Percentiles rank a stretch among this genome's conserved stretches.
Conservation (phyloP, 1,139 yeast genomes). For the Kazachstania sp. region DNA sequence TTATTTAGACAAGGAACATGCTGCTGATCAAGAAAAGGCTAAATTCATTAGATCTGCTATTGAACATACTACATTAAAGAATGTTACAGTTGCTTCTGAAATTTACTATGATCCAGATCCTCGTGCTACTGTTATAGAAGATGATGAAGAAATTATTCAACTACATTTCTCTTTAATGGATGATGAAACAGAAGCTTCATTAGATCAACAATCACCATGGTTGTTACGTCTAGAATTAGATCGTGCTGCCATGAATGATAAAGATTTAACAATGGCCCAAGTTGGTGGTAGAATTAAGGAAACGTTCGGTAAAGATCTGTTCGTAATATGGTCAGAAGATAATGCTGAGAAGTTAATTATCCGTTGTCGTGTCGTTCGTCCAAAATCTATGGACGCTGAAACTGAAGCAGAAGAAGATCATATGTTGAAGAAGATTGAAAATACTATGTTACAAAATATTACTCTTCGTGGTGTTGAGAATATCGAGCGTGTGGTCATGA, state of each 20-base stretch:
- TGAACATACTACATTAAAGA: slow-evolving; percentile 89
- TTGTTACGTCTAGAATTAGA: slow-evolving; percentile 89
- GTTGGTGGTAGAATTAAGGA: slow-evolving; percentile 94
- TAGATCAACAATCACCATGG: slow-evolving; percentile 97
- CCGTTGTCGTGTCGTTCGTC: slow-evolving; percentile 98
- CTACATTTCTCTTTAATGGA: slow-evolving; percentile 97
- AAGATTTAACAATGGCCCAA: slow-evolving; percentile 95
- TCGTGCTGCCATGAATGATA: slow-evolving; percentile 98
- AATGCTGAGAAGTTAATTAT: slow-evolving; percentile 93
- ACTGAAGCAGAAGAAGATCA: slow-evolving; percentile 96
- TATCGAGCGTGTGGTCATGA: slow-evolving; percentile 72
- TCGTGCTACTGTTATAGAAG: slow-evolving; percentile 87
- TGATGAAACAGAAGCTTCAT: slow-evolving; percentile 88
- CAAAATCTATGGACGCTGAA: slow-evolving; percentile 86
- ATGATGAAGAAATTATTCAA: slow-evolving; percentile 94
- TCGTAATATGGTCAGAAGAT: slow-evolving; percentile 98
- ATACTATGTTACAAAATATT: slow-evolving; percentile 91
- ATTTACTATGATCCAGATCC: slow-evolving; percentile 98
- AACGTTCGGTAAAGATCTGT: slow-evolving; percentile 88
- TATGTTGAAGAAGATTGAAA: slow-evolving; percentile 88
- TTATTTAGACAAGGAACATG: slow-evolving; percentile 70
- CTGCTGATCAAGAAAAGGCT: slow-evolving; percentile 85
- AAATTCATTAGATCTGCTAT: slow-evolving; percentile 93
- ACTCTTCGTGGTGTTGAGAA: slow-evolving; percentile 95
- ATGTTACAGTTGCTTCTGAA: slow-evolving; percentile 96